Conservation (phyloP, 257 asterid genomes). For the Datura wrightii region DNA sequence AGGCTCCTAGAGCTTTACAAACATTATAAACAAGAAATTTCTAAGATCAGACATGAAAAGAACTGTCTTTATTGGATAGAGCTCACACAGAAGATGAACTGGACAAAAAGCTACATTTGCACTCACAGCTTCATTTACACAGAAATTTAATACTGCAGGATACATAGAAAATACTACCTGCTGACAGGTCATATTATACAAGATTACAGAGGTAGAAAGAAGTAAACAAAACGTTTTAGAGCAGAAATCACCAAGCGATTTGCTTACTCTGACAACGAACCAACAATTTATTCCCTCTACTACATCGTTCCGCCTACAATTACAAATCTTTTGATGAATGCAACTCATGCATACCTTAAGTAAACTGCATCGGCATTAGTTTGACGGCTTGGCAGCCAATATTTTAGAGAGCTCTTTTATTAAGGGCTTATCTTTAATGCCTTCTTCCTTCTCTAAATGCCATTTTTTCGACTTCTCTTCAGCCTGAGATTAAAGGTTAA, state of each 20-base stretch:
- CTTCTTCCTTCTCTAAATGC: conserved; percentile 60
- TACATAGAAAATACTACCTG: not conserved
- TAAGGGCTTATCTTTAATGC: conserved; percentile 62
- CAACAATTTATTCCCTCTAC: not conserved
- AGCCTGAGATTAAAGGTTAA: conserved; percentile 49
- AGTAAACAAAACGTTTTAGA: not conserved
- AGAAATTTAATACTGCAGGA: not conserved
- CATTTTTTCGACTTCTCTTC: conserved; percentile 63
- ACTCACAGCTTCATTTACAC: not conserved
- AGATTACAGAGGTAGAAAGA: not conserved
- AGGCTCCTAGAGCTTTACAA: not conserved
- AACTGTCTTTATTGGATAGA: not conserved
- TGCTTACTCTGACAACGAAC: not conserved
- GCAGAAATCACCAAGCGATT: not conserved
- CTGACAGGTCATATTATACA: not conserved
- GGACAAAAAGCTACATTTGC: conserved; percentile 2
- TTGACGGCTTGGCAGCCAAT: conserved; percentile 57
- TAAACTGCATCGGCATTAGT: conserved; percentile 32
- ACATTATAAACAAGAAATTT: not conserved
- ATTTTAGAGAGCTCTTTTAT: conserved; percentile 72
- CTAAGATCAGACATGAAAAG: not conserved
- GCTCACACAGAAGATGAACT: not conserved
- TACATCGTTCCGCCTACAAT: not conserved
- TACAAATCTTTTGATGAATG: conserved; percentile 13
- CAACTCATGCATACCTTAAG: not conserved